Base-by-base conservation (phyloP, 495 filamentous ascomycete species). In the Penicillium macrosclerotiorum region DNA sequence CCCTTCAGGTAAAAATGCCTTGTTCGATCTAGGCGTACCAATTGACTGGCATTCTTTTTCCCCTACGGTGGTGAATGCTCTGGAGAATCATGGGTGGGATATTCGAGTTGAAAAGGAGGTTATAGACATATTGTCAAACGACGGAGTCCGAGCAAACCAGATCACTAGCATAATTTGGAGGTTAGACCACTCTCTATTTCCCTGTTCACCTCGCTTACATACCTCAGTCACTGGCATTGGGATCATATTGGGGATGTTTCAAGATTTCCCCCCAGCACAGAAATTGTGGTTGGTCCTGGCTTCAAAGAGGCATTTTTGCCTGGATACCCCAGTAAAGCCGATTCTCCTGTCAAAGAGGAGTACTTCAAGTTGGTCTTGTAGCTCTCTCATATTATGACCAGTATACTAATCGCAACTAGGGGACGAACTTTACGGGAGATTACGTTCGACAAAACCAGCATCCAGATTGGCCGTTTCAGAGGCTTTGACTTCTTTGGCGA, bases 101-200 rank as follows among this genome's bases (percentile, higher is more conserved):
- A 47, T 81, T 8, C 35, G 50, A 1, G 74, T 74, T 3, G 61
- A 73, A 1, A 74, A 75, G 41, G 62, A 74, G 27, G 71, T 84
- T 0, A 55, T 53, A 11, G 77, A 81, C 13, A 72, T 80, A 26
- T 53, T 83, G 1, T 43, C 67, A 4, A 71, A 73, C 11, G 49
- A 72, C 34, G 74, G 69, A 5, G 53, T 79, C 8, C 60, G 76
- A 17, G 54, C 66, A 0, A 54, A 53, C 8, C 57, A 56, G 17
- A 75, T 88, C 34, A 73, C 81, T n/a, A 75, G 66, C 9, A 68
- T 85, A 25, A 69, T 85, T 34, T 81, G 77, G 74, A 68, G 62
- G 58, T 65, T 33, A n/a, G 27, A 13, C 3, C 8, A 0, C 17
- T 12, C 16, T 7, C 11, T 37, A 29, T 29, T 29, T 29, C 6